Evolutionary conservation across 768 basidiomycete genomes (phyloP), one percentile per base, ranked within the genome.

Genomic region (Podaxis sp.): DNA sequence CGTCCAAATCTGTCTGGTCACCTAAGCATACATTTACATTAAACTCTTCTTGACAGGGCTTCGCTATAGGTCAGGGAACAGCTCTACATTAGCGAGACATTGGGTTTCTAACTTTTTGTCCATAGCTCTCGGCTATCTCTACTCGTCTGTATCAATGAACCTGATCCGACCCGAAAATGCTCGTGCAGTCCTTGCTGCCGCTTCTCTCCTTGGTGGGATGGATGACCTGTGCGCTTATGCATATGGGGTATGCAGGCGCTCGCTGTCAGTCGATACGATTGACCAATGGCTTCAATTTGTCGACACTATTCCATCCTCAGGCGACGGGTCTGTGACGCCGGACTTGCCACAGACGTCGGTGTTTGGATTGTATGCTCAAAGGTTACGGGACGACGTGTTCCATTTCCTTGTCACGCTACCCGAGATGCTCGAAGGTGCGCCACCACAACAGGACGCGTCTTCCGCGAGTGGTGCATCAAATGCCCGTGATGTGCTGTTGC

Each of bases 151-250:
- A 64, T 89, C 90, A 55, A 75, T 91, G 66, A 83, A 78, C 70
- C 75, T 87, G 64, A 82, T 96, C 67, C 84, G 83, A 69, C 83
- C 90, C 56, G 83, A 87, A 70, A 95, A 95, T 75, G 90, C 93
- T 61, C 87, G 93, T 71, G 88, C 87, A 20, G 90, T 94, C 41
- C 86, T 96, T 55, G 91, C 93, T 51, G 90, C 93, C 50, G 90
- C 89, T 13, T 92, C 88, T 74, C 79, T 94, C 37, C 84, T 95
- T 50, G 92, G 91, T 57, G 93, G 91, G 49, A 90, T 95, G 90
- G 87, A 93, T 50, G 91, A 95, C 38, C 79, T 96, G 38, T 90
- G 88, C 74, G 82, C 82, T 66, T 88, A 88, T 69, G 85, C 94
- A 22, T 95, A 95, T 74, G 84, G 86, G 58, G 78, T 86, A 53